phyloP scores from a whole-genome alignment of 306 rosid genomes.

The Potentilla sterilis region DNA sequence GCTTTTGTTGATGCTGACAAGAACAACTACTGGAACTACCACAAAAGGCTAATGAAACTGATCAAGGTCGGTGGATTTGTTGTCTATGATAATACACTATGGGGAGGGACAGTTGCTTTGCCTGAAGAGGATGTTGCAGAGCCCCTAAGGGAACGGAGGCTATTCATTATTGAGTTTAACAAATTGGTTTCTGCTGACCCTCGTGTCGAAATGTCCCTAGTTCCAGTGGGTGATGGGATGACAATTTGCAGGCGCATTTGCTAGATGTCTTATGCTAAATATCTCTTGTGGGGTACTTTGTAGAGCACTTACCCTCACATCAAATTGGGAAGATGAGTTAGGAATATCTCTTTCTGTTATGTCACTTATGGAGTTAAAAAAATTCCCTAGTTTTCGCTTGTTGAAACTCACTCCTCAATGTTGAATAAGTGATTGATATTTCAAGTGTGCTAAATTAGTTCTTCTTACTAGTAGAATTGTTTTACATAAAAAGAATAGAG shows the following conservation, averaged over 20 bases:
- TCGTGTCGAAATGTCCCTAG: conserved; percentile 33
- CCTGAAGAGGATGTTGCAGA: background rate
- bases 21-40: conserved; percentile 50
- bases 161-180: background rate
- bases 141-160: background rate
- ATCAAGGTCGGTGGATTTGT: conserved; percentile 49
- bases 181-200: conserved; percentile 6
- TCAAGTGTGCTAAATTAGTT: too few species aligned
- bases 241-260: conserved; percentile 43
- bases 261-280: background rate
- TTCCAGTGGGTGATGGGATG: conserved; percentile 54
- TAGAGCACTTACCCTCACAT: background rate
- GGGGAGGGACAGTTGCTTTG: conserved; percentile 38
- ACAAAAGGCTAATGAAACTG: conserved; percentile 46
- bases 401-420: background rate
- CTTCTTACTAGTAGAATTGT: too few species aligned
- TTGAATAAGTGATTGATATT: too few species aligned
- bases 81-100: conserved; percentile 53
- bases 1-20: conserved; percentile 59
- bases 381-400: background rate
- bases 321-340: background rate
- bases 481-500: too few species aligned
- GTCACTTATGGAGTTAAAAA: background rate
- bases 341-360: background rate
- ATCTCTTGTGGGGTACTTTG: background rate